Evolutionary conservation across 139 green algal genomes (phyloP).

Genomic region (Desmodesmus armatus): DNA sequence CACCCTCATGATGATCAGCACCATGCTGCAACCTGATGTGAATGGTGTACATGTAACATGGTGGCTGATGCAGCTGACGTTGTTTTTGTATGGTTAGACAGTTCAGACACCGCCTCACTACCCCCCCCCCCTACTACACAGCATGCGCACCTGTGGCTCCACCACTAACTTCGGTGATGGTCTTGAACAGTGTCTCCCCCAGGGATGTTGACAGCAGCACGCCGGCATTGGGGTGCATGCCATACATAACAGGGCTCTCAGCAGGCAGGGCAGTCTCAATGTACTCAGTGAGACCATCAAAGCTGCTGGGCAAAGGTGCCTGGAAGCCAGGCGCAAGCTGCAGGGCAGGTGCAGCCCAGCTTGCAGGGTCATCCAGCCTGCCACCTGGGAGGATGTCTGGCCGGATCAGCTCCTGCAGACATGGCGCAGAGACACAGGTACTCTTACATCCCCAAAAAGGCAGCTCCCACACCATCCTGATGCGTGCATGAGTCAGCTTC

Average conservation of each 20-base stretch:
- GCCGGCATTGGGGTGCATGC: conserved; percentile 91
- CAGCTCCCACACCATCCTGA: too few relatives aligned
- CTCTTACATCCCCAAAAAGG: not conserved
- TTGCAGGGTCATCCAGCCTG: conserved; percentile 52
- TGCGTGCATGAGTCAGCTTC: too few relatives aligned
- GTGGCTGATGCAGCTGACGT: not conserved
- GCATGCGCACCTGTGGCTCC: conserved; percentile 61
- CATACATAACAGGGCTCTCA: conserved; percentile 88
- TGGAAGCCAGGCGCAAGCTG: conserved; percentile 85
- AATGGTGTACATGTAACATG: not conserved
- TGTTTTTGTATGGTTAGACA: too few relatives aligned
- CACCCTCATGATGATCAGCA: too few relatives aligned
- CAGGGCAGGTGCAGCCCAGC: conserved; percentile 68
- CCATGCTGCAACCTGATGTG: too few relatives aligned
- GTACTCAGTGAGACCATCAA: conserved; percentile 75
- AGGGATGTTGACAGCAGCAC: conserved; percentile 84
- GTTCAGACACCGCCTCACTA: too few relatives aligned
- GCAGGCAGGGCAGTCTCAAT: conserved; percentile 81
- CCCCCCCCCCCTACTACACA: too few relatives aligned
- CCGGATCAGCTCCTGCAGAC: conserved; percentile 72
- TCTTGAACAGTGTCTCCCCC: conserved; percentile 89
- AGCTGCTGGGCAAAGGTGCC: conserved; percentile 76
- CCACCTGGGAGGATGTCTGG: conserved; percentile 79
- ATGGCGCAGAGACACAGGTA: not conserved
- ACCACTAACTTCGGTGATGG: conserved; percentile 80